phyloP scores from a whole-genome alignment of 495 filamentous ascomycete species.

The Polyplosphaeria fusca region DNA sequence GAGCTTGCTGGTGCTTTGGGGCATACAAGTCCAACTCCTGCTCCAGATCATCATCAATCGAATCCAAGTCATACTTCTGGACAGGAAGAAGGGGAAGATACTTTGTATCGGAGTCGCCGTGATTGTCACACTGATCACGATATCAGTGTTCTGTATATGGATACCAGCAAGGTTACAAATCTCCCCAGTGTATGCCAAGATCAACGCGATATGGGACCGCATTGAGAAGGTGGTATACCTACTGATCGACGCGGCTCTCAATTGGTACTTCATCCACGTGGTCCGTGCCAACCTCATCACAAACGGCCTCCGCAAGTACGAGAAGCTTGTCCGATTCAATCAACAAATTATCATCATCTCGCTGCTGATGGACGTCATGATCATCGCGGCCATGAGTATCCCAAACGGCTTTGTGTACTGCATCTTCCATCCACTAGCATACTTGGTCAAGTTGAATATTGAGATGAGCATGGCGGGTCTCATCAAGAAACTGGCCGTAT shows the following conservation, averaged over 20 bases:
- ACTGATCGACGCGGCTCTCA: conserved; percentile 15
- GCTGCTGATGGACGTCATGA: conserved; percentile 29
- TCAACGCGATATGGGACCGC: conserved; percentile 26
- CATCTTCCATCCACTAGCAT: conserved; percentile 25
- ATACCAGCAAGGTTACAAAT: conserved; percentile 19
- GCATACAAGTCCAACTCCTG: conserved; percentile 26
- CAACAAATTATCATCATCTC: conserved; percentile 23
- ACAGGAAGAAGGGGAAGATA: conserved; percentile 7
- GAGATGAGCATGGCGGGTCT: conserved; percentile 27
- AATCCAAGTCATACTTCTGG: conserved; percentile 24
- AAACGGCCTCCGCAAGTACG: conserved; percentile 26
- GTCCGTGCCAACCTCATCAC: conserved; percentile 25
- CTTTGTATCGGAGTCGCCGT: conserved; percentile 19
- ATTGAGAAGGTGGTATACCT: conserved; percentile 25
- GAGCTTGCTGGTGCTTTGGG: conserved; percentile 16
- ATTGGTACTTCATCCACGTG: conserved; percentile 25
- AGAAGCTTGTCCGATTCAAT: conserved; percentile 25
- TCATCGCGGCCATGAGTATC: conserved; percentile 25
- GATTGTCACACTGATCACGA: conserved; percentile 21
- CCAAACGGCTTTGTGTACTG: conserved; percentile 28
- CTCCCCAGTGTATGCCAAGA: background rate
- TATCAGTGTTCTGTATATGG: conserved; percentile 25
- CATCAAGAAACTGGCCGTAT: conserved; percentile 24
- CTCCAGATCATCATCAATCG: conserved; percentile 31
- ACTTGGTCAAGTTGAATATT: conserved; percentile 25